A percentile compares a stretch with the other conserved stretches of the same genome.
Evolutionary conservation across 148 eudicot species (phyloP).

Genomic region (Silene latifolia): DNA sequence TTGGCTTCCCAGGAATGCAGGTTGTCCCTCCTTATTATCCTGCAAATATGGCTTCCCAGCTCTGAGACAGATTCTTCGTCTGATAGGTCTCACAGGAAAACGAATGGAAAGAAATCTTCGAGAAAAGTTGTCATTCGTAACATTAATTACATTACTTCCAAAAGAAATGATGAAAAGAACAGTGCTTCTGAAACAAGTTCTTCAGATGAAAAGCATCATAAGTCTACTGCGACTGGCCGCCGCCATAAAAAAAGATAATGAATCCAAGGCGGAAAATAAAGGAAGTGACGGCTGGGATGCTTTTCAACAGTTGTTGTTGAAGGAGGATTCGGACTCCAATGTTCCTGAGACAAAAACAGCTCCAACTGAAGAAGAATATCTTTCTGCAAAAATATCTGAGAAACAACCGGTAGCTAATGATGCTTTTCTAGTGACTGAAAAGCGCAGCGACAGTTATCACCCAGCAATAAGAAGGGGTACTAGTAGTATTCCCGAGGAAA

Average conservation of each 20-base stretch:
- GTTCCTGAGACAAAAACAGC: constrained; percentile 23
- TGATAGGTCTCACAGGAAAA: constrained; percentile 36
- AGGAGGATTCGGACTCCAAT: constrained; percentile 42
- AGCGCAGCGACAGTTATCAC: constrained; percentile 29
- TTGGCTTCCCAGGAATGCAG: constrained; percentile 56
- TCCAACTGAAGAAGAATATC: no score
- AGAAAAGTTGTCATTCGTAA: constrained; percentile 71
- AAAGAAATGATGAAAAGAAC: constrained; percentile 44
- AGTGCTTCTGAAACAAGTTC: constrained; percentile 43
- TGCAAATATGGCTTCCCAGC: constrained; percentile 47
- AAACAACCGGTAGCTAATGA: constrained; percentile 34
- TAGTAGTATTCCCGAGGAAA: constrained; percentile 39
- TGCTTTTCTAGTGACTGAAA: constrained; percentile 43
- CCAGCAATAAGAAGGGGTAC: constrained; percentile 31
- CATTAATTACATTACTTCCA: constrained; percentile 65
- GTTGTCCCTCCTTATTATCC: constrained; percentile 51
- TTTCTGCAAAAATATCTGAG: no score
- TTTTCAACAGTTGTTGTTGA: constrained; percentile 67
- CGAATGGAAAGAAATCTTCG: constrained; percentile 50
- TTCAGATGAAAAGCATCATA: constrained; percentile 46
- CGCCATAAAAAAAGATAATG: no score
- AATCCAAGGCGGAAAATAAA: constrained; percentile 33
- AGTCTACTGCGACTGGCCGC: constrained; percentile 41
- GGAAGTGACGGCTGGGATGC: constrained; percentile 67
- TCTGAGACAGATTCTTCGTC: constrained; percentile 48